These are phyloP conservation scores for Prunus davidiana DNA, from an alignment of 306 rosid species.

Conservation along the genomic window DNA sequence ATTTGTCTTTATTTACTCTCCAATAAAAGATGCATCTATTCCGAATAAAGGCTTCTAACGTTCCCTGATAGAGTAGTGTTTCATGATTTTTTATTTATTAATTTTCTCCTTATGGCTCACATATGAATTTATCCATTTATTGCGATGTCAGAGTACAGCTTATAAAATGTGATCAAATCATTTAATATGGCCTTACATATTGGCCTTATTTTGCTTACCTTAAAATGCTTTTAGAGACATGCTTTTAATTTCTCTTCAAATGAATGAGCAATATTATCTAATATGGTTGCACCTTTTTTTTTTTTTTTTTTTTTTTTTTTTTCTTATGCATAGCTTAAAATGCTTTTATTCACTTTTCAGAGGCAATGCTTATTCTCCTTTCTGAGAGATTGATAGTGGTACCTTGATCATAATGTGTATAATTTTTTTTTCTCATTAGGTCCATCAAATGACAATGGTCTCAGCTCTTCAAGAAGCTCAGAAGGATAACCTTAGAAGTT, in stretches of 20 bases:
- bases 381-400: constrained; percentile 17
- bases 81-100: not conserved
- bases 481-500: constrained; percentile 90
- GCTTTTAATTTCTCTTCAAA: not conserved
- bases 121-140: not conserved
- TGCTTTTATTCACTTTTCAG: not conserved
- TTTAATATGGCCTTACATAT: not conserved
- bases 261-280: not conserved
- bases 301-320: not conserved
- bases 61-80: not conserved
- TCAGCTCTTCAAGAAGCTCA: constrained; percentile 98
- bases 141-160: constrained; percentile 6
- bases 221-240: not conserved
- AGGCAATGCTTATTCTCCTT: not conserved
- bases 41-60: not conserved
- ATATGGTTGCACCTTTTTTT: not conserved
- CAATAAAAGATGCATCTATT: not conserved
- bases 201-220: not conserved
- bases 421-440: constrained; percentile 40
- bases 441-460: constrained; percentile 97
- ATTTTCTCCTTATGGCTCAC: not conserved
- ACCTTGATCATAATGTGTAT: constrained; percentile 16
- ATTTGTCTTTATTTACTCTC: not conserved
- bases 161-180: not conserved
- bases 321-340: not conserved